Evolutionary conservation across 257 asterid genomes (phyloP).

Genomic region (Solanum microdontum): DNA sequence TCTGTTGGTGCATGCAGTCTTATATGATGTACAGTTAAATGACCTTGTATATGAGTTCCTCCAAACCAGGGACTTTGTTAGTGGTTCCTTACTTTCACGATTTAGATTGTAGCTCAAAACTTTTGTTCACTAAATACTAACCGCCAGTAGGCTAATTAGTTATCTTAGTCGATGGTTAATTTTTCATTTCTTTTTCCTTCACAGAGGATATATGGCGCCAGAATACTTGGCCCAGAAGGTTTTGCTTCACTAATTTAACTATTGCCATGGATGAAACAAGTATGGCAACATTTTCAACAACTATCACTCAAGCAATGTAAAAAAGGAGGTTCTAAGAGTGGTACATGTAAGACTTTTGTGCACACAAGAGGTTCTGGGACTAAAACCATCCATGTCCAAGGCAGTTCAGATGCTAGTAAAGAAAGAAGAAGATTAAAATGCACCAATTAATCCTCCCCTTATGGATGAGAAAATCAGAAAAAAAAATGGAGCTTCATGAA

Average conservation of each 20-base stretch:
- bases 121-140: not conserved
- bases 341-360: conserved; percentile 60
- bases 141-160: not conserved
- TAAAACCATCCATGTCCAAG: conserved; percentile 44
- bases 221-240: conserved; percentile 5
- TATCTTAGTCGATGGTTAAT: not conserved
- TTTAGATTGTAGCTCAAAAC: not conserved
- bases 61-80: conserved; percentile 42
- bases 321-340: conserved; percentile 35
- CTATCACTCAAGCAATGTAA: conserved; percentile 10
- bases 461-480: conserved; percentile 30
- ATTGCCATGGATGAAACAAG: conserved; percentile 15
- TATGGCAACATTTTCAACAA: conserved; percentile 57
- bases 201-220: conserved; percentile 18
- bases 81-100: conserved; percentile 4
- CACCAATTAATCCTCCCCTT: conserved; percentile 55
- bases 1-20: not conserved
- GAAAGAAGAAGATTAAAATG: conserved; percentile 34
- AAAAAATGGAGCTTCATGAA: conserved; percentile 33
- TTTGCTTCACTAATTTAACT: not conserved
- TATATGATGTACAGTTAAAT: no score
- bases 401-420: conserved; percentile 46
- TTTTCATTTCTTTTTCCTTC: not conserved
- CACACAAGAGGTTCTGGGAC: conserved; percentile 50
- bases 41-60: not conserved